These are phyloP conservation scores for Colletotrichum cereale DNA, from an alignment of 2,329 filamentous ascomycete species.

Conservation along the genomic window DNA sequence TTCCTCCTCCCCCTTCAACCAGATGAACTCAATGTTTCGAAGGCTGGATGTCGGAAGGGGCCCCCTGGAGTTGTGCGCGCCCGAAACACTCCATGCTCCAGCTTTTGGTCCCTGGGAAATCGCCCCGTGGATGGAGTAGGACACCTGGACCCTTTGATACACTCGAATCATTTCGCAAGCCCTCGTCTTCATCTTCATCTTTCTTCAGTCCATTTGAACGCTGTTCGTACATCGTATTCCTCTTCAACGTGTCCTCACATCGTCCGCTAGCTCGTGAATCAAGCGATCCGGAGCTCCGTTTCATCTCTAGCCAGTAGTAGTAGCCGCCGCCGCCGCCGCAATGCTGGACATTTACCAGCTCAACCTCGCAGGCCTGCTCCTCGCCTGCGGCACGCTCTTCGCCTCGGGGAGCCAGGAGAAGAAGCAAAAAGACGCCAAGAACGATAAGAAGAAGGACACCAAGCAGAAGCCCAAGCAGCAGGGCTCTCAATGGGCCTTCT, in stretches of 20 bases:
- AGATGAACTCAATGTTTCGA: slow-evolving; percentile 21
- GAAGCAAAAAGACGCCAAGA: not conserved
- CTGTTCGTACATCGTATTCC: not conserved
- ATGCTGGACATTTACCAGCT: slow-evolving; percentile 51
- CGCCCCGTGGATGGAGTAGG: slow-evolving; percentile 29
- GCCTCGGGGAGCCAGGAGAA: slow-evolving; percentile 33
- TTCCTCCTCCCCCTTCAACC: not conserved
- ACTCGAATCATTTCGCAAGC: not conserved
- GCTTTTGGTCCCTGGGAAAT: slow-evolving; percentile 30
- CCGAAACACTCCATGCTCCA: slow-evolving; percentile 40
- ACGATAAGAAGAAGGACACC: slow-evolving; percentile 1
- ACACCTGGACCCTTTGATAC: slow-evolving; percentile 31
- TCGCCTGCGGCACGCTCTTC: slow-evolving; percentile 47
- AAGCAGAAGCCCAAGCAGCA: slow-evolving; percentile 15
- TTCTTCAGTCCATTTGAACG: not conserved
- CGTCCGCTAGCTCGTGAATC: not conserved
- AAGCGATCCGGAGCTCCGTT: not conserved
- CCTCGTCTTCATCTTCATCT: not conserved
- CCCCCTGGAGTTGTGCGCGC: slow-evolving; percentile 10
- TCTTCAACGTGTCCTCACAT: not conserved
- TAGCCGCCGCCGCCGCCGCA: not conserved
- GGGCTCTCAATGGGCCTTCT: slow-evolving; percentile 50
- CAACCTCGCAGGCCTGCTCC: slow-evolving; percentile 50
- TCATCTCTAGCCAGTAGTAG: not conserved
- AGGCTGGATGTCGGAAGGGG: slow-evolving; percentile 2